These are phyloP conservation scores for Nidularia pulvinata DNA, from an alignment of 768 basidiomycete genomes.

Conservation along the genomic window DNA sequence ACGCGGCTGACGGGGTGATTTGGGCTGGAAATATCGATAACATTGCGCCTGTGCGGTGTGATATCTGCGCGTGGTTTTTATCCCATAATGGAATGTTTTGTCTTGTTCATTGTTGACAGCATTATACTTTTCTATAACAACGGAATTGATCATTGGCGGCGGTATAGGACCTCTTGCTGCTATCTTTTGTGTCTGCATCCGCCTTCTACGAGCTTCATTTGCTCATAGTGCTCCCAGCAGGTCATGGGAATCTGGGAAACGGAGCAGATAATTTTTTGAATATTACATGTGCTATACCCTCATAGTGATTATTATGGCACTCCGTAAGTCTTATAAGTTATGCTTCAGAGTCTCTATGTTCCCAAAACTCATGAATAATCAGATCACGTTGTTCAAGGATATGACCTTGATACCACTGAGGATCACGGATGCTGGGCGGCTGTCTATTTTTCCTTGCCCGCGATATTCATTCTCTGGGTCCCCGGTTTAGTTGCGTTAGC, in stretches of 20 bases:
- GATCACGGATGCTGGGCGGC: background rate
- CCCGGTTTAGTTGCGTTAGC: background rate
- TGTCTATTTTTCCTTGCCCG: background rate
- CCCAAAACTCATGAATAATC: too few species aligned
- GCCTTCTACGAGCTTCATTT: background rate
- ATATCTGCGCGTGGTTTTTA: too few species aligned
- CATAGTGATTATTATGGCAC: background rate
- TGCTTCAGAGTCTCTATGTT: background rate
- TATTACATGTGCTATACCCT: background rate
- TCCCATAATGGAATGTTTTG: too few species aligned
- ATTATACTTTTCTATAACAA: background rate
- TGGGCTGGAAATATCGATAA: too few species aligned
- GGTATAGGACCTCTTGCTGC: too few species aligned
- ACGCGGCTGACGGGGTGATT: too few species aligned
- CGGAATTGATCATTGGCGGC: too few species aligned
- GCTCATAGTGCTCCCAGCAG: background rate
- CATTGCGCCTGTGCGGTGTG: too few species aligned
- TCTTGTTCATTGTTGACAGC: too few species aligned
- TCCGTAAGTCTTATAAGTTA: background rate
- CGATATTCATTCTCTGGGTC: background rate
- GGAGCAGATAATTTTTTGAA: background rate
- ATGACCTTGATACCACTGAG: too few species aligned
- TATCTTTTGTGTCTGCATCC: too few species aligned
- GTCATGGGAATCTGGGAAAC: background rate
- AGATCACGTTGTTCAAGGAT: background rate